Base-by-base conservation (phyloP, 192 early-diverging fungal species). In the Fimicolochytrium jonesii region DNA sequence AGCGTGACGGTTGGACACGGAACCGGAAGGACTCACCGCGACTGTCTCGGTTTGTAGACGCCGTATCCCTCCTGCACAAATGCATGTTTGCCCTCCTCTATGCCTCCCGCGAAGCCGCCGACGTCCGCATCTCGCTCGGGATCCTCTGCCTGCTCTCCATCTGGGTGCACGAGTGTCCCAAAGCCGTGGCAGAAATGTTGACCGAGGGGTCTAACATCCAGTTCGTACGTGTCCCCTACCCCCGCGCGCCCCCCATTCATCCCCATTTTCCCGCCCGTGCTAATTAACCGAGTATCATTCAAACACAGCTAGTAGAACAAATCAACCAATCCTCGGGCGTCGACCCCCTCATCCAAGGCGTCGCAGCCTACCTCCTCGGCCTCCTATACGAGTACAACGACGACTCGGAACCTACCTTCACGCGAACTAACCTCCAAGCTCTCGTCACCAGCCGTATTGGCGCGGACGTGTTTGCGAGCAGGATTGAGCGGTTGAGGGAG, bases 321-420 rank as follows among this genome's bases (percentile, higher is more conserved):
- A 88, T 99, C 45, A 89, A 79, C 49, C 89, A 92, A 48, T 87
- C 91, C 0, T 90, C 94, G 31, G 85, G 87, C 6, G 83, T 89
- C 32, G 88, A 94, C 57, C 83, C 90, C 23, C 71, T 91, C 37
- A 86, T 94, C 0, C 96, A 98, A 74, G 94, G 96, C 7, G 71
- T 96, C 39, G 82, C 90, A 2, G 92, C 93, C 3, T 95, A 88
- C 68, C 65, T 95, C 29, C 72, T 96, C 25, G 89, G 92, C 2
- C 77, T 95, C 7, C 78, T 89, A 31, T 90, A 91, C 54, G 86
- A 97, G 70, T 99, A 86, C 70, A 93, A 97, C 67, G 77, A 90
- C 70, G 89, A 92, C 34, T 67, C 84, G 2, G 87, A 90, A 53
- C 71, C 90, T 2, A 76, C 85, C 2, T 86, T 98, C 59, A 77